A percentile compares a stretch with the other conserved stretches of the same genome.
Evolutionary conservation across 2,329 filamentous ascomycete genomes (phyloP).

Genomic region (Hypoxylon sp.): DNA sequence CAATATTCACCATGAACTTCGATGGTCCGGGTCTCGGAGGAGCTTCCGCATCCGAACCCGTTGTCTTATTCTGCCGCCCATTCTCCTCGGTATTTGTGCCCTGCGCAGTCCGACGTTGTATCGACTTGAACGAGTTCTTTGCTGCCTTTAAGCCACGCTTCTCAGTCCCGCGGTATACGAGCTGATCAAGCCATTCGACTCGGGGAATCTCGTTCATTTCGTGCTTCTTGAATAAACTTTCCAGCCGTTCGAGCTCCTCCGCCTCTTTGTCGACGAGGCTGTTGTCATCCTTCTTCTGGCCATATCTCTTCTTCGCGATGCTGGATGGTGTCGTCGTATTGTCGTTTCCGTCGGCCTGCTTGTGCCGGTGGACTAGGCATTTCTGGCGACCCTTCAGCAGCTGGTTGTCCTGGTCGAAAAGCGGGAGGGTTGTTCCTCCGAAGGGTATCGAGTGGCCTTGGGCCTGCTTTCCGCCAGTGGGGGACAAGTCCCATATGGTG

Average conservation of each 20-base stretch:
- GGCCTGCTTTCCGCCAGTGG: constrained; percentile 73
- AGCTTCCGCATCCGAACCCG: constrained; percentile 50
- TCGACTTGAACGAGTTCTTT: constrained; percentile 67
- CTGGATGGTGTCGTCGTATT: constrained; percentile 80
- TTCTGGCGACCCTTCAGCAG: constrained; percentile 92
- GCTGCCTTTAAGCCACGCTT: constrained; percentile 73
- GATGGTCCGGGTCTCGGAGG: constrained; percentile 57
- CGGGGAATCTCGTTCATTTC: constrained; percentile 96
- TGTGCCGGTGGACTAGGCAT: constrained; percentile 83
- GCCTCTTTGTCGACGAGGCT: constrained; percentile 70
- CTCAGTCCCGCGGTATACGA: constrained; percentile 91
- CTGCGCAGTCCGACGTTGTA: constrained; percentile 55
- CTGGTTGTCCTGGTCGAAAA: constrained; percentile 95
- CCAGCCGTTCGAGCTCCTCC: constrained; percentile 89
- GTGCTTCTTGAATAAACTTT: constrained; percentile 93
- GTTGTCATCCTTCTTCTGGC: constrained; percentile 57
- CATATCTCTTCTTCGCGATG: constrained; percentile 62
- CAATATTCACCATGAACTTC: constrained; percentile 84
- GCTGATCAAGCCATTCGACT: constrained; percentile 93
- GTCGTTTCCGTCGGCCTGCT: constrained; percentile 84
- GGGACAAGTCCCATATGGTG: constrained; percentile 93
- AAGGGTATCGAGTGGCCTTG: constrained; percentile 86
- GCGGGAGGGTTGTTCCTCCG: constrained; percentile 86
- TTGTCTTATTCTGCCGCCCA: constrained; percentile 44
- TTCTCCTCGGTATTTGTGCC: constrained; percentile 47